Evolutionary conservation across 2,329 filamentous ascomycete genomes (phyloP), one percentile per base, ranked within the genome.

Genomic region (Trichophaea hybrida): DNA sequence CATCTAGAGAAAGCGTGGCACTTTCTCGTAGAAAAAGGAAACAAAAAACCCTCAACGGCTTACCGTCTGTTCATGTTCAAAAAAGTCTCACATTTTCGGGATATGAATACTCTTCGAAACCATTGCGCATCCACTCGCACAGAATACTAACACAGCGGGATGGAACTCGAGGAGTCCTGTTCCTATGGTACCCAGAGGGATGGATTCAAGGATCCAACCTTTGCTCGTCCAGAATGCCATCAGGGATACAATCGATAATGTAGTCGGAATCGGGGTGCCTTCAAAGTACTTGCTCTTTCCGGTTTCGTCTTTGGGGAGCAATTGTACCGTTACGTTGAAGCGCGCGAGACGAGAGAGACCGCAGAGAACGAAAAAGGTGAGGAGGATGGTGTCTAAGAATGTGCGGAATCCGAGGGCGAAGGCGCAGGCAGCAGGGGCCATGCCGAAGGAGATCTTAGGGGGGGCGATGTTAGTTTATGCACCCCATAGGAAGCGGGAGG

Each of bases 201-300:
- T 73, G 60, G 83, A 76, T 31, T 86, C 83, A 62, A 88, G 77
- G 50, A 91, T 78, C 86, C 86, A 91, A 64, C 85, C 85, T 66
- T 88, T 78, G 59, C 79, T 82, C 34, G 94, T 80, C 85, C 89
- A 97, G 74, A 85, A 95, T 34, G 85, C 87, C 87, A 97, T 95
- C 60, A 94, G 69, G 12, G 78, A 81, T 63, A 88, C 88, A 67
- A 94, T 82, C 1, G 79, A 83, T 31, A 97, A 76, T 31, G 86
- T 90, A 2, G 89, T 97, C 1, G 93, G 93, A 69, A 97, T 96
- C 0, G 93, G 93, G 0, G 91, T 94, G 68, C 93, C 93, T 75
- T 98, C 93, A 68, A 98, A 98, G 75, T 94, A 98, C 70, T 86
- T 81, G 61, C 86, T 88, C 76, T 98, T 98, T 67, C 93, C 93